phyloP scores from a whole-genome alignment of 2,329 filamentous ascomycete genomes.

The Ilyonectria sp. region DNA sequence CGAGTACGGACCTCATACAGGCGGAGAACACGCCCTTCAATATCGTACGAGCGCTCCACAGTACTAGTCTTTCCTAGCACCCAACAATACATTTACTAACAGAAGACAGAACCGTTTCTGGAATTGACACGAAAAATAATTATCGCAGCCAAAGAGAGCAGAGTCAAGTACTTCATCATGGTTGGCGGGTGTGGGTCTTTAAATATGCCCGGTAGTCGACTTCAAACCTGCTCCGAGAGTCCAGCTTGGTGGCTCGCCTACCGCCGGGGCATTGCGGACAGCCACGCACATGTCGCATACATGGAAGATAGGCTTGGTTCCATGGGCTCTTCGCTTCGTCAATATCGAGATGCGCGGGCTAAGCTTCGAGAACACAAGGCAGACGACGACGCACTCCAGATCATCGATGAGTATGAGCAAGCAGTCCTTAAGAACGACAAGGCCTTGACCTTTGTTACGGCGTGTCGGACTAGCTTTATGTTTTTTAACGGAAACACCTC shows the following conservation, averaged over 20 bases:
- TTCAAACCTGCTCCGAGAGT: conserved; percentile 15
- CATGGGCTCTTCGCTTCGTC: background rate
- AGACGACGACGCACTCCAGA: background rate
- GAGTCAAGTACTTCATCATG: conserved; percentile 23
- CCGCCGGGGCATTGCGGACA: conserved; percentile 18
- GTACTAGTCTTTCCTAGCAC: background rate
- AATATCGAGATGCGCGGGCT: conserved; percentile 7
- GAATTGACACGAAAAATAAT: conserved; percentile 20
- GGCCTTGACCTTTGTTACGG: conserved; percentile 15
- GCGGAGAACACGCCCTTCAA: conserved; percentile 9
- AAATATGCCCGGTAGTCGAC: background rate
- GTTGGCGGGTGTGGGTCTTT: conserved; percentile 20
- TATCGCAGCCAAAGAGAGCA: conserved; percentile 8
- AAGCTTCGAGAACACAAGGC: background rate
- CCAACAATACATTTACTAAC: background rate
- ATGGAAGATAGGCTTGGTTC: conserved; percentile 23
- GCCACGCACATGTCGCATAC: conserved; percentile 23
- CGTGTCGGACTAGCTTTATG: conserved; percentile 15
- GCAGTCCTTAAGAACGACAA: conserved; percentile 1
- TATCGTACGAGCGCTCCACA: conserved; percentile 5
- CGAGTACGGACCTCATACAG: conserved; percentile 23
- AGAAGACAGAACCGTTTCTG: conserved; percentile 10
- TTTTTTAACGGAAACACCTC: conserved; percentile 27
- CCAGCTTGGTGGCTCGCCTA: conserved; percentile 19
- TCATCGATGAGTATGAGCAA: conserved; percentile 14